A percentile compares a stretch with the other conserved stretches of the same genome.
phyloP scores from a whole-genome alignment of 2,329 filamentous ascomycete genomes.

The Cladophialophora yegresii region DNA sequence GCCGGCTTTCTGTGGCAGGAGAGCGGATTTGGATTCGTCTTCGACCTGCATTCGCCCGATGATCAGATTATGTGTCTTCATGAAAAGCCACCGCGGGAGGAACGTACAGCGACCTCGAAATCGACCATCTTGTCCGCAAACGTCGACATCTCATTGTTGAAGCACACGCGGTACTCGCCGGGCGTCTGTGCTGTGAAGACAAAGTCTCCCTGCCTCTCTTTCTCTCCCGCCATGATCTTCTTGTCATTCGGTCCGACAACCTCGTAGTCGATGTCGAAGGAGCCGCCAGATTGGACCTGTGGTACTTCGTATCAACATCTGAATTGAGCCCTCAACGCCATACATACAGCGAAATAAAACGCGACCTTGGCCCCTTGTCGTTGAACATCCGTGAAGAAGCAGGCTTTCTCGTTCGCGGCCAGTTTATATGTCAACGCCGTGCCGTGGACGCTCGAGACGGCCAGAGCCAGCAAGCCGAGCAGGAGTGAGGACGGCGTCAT shows the following conservation, averaged over 20 bases:
- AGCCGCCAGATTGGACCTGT: slow-evolving; percentile 95
- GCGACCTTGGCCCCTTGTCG: slow-evolving; percentile 83
- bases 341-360: slow-evolving; percentile 93
- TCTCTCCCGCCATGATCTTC: slow-evolving; percentile 79
- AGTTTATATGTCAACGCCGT: slow-evolving; percentile 96
- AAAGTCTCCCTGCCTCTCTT: slow-evolving; percentile 94
- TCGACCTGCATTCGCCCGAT: slow-evolving; percentile 66
- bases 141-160: slow-evolving; percentile 97
- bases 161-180: slow-evolving; percentile 96
- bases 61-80: slow-evolving; percentile 33
- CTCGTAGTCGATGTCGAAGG: slow-evolving; percentile 93
- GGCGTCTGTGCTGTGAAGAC: slow-evolving; percentile 88
- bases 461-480: slow-evolving; percentile 69
- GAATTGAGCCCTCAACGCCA: neutral
- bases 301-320: neutral
- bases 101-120: slow-evolving; percentile 90
- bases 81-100: neutral
- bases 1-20: slow-evolving; percentile 84
- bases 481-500: slow-evolving; percentile 69
- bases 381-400: slow-evolving; percentile 84
- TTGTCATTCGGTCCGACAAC: slow-evolving; percentile 81
- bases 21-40: slow-evolving; percentile 71
- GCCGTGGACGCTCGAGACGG: slow-evolving; percentile 71
- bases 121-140: slow-evolving; percentile 97
- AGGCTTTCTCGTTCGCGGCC: slow-evolving; percentile 86